These are phyloP conservation scores for Leucogyrophana mollusca DNA, from an alignment of 768 basidiomycete species.

Conservation along the genomic window DNA sequence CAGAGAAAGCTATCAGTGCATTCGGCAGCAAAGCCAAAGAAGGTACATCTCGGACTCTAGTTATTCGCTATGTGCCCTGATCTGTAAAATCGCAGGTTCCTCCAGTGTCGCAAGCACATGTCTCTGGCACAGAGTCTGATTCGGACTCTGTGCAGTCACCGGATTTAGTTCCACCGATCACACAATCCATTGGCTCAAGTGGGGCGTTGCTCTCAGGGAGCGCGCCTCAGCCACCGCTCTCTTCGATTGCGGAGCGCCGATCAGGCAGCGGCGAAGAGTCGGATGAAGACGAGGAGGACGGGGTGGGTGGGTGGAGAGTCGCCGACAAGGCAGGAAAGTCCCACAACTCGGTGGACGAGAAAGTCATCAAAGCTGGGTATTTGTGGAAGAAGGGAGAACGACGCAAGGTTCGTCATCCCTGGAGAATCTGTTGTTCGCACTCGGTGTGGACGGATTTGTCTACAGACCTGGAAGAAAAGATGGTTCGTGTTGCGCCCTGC, in stretches of 20 bases:
- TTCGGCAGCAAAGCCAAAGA: slow-evolving; percentile 52
- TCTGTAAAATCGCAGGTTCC: slow-evolving; percentile 25
- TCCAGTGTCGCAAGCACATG: slow-evolving; percentile 28
- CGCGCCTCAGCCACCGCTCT: slow-evolving; percentile 51
- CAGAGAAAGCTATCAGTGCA: slow-evolving; percentile 82
- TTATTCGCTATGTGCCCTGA: slow-evolving; percentile 9
- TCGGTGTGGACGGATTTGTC: slow-evolving; percentile 7
- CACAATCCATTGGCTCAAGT: slow-evolving; percentile 33
- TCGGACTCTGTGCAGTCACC: slow-evolving; percentile 70
- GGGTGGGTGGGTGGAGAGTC: slow-evolving; percentile 63
- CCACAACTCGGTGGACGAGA: slow-evolving; percentile 58
- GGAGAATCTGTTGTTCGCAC: slow-evolving; percentile 5
- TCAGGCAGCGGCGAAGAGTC: slow-evolving; percentile 74
- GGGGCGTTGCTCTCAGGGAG: slow-evolving; percentile 28
- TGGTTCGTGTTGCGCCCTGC: slow-evolving; percentile 96
- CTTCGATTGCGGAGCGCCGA: slow-evolving; percentile 76
- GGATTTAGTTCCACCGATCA: slow-evolving; percentile 43
- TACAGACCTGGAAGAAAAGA: slow-evolving; percentile 97
- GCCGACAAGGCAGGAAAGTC: slow-evolving; percentile 42
- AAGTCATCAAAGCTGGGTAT: slow-evolving; percentile 88
- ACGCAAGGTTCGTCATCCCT: slow-evolving; percentile 69
- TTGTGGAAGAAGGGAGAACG: slow-evolving; percentile 98
- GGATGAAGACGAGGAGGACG: slow-evolving; percentile 72
- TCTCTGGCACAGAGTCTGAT: slow-evolving; percentile 84
- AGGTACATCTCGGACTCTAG: slow-evolving; percentile 30